Evolutionary conservation across 2,329 filamentous ascomycete species (phyloP), one percentile per base, ranked within the genome.

Genomic region (Pseudocercospora vitis): DNA sequence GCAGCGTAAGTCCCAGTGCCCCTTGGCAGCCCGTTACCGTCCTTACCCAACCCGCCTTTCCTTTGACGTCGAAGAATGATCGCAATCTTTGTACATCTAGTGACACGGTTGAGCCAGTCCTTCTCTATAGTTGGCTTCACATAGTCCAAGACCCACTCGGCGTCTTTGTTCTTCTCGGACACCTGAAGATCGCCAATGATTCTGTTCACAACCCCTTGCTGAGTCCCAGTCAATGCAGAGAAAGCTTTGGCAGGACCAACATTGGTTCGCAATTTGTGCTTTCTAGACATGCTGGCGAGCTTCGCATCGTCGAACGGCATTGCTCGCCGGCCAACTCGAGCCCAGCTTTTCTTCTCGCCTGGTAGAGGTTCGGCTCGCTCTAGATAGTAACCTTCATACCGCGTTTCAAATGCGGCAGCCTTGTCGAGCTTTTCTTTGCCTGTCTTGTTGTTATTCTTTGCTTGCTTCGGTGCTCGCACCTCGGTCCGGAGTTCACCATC

Each of bases 11-110:
- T 35, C 11, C 31, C 32, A 7, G 46, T 49, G 16, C 35, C 21
- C 33, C 32, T 47, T 12, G 28, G 5, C 1, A 11, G 45, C 7
- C 7, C 45, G 3, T 24, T n/a, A 28, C 24, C 12, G n/a, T 23
- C 23, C 16, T 24, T 42, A 8, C 2, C 6, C 4, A 23, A 6
- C 9, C 7, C 26, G 21, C 33, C 42, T 19, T 47, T 40, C 18
- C 46, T 21, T 33, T 50, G 46, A 35, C 52, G 52, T 35, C 14
- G 39, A 19, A 54, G 45, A 42, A 54, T 54, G 23, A 54, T 31
- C 9, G 26, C 49, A 32, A 54, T 54, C 21, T 39, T 50, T 8
- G 39, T 54, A 11, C 49, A 47, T 2, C 14, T 26, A 21, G 7
- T 35, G n/a, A 42, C 24, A 11, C 42, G 50, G 23, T 18, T 53